Percentiles rank a stretch among this genome's conserved stretches.
Evolutionary conservation across 139 green algal genomes (phyloP).

Genomic region (Coelastrella sp.): DNA sequence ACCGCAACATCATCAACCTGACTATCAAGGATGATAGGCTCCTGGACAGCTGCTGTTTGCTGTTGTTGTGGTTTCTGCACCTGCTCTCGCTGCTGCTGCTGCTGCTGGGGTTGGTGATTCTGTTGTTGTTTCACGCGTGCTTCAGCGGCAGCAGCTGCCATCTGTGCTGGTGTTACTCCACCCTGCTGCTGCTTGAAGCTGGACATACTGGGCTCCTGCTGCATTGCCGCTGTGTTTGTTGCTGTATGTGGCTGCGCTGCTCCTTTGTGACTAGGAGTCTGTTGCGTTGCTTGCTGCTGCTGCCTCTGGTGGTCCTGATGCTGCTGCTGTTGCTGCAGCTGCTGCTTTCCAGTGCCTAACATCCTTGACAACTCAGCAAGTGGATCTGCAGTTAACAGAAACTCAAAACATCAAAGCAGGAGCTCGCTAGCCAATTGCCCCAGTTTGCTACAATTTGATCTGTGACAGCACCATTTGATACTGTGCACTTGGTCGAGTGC

Average conservation of each 20-base stretch:
- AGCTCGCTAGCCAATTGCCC: neutral
- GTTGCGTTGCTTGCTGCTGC: neutral
- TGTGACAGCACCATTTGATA: no score
- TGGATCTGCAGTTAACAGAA: conserved; percentile 4
- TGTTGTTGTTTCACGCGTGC: conserved; percentile 4
- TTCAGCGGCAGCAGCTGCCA: conserved; percentile 24
- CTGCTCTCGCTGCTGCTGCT: neutral
- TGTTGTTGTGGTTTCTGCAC: neutral
- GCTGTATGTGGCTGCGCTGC: neutral
- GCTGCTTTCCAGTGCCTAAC: neutral
- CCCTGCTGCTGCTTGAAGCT: neutral
- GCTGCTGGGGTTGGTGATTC: neutral
- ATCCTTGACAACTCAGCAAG: neutral
- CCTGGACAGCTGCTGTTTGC: neutral
- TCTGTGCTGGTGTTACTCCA: neutral
- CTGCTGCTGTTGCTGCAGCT: neutral
- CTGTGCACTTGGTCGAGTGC: no score
- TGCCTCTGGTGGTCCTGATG: neutral
- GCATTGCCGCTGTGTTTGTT: neutral
- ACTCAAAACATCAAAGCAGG: no score
- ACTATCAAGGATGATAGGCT: neutral
- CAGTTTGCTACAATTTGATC: neutral
- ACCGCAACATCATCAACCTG: neutral
- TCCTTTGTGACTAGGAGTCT: neutral
- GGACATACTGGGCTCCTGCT: neutral